Evolutionary conservation across 257 asterid species (phyloP), one percentile per base, ranked within the genome.

Genomic region (Scutellaria baicalensis): DNA sequence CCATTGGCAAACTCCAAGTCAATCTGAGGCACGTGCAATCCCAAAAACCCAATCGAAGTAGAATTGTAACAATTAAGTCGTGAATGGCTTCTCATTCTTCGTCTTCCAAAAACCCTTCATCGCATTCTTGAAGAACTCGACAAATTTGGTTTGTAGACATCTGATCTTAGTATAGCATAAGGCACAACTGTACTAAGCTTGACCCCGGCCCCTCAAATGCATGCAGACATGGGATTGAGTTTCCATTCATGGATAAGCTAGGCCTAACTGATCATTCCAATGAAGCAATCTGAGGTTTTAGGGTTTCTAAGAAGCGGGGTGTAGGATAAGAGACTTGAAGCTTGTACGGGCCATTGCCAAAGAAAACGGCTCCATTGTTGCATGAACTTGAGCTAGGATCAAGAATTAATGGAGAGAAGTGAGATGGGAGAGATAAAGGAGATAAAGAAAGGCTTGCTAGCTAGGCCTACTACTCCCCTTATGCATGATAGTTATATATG

Each of bases 361-460:
- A 68, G 72, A 75, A 78, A 14, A 74, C 21, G 1, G 51, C 64
- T 3, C 86, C 83, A 2, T 59, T 54, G 33, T 3, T 27, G 44
- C 47, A 23, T 10, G 36, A 54, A 51, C n/a, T 58, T 23, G 80
- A 14, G 57, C 73, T 64, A 2, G 77, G 33, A 65, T 59, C 71
- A 54, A 70, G 68, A 33, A n/a, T n/a, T n/a, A 66, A 6, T 45
- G 60, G 69, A 43, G 71, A 56, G 70, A 74, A 47, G 9, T 75
- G 85, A 31, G 72, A 40, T 16, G 76, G 72, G 1, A 81, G 81
- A 9, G 79, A 50, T 38, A 81, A 55, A 6, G 82, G 80, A n/a
- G 85, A 80, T 47, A 48, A n/a, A 3, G 85, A 77, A 45, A 81
- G 73, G 67, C 85, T 79, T 21, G 82, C 80, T n/a, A n/a, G n/a